Base-by-base conservation (phyloP, 2,329 filamentous ascomycete genomes). In the Paraconiothyrium brasiliense region DNA sequence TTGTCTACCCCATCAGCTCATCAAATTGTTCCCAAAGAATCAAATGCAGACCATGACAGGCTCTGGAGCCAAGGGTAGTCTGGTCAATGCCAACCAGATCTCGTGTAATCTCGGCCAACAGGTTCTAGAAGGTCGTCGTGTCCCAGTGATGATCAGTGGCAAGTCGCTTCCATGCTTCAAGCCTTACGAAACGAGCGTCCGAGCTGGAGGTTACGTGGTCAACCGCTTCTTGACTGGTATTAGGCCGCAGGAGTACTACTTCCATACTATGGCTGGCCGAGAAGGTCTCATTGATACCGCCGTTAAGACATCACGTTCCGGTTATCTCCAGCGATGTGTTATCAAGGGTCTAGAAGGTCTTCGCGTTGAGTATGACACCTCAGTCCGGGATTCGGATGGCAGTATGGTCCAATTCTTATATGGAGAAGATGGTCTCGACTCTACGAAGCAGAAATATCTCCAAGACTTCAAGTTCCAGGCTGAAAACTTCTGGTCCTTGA, bases 21-120 rank as follows among this genome's bases (percentile, higher is more conserved):
- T 92, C 72, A 99, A 98, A 80, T 88, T 91, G 8, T 99, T 99
- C 79, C 95, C 95, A 0, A 91, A 90, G 75, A 99, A 99, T 75
- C 94, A 98, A 80, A 99, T 99, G 94, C 95, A 99, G 84, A 89
- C 92, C 67, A 99, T 99, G 95, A 99, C 95, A 24, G 91, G 90
- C 14, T 97, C 95, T 59, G 95, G 95, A 78, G 95, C 95, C 55
- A 99, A 99, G 82, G 95, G 95, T 76, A 91, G 88, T 58, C 84
- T 87, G 71, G 95, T 99, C 79, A 99, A 99, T 76, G 95, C 95
- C 54, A 97, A 97, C 73, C 88, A 97, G 63, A 99, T 99, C 78
- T 98, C 94, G 30, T 98, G 94, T 79, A 97, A 99, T 75, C 86
- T 99, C 44, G 95, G 95, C 55, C 95, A 99, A 76, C 95, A 99